A percentile compares a stretch with the other conserved stretches of the same genome.
phyloP scores from a whole-genome alignment of 768 basidiomycete species.

The Podaxis sp. region DNA sequence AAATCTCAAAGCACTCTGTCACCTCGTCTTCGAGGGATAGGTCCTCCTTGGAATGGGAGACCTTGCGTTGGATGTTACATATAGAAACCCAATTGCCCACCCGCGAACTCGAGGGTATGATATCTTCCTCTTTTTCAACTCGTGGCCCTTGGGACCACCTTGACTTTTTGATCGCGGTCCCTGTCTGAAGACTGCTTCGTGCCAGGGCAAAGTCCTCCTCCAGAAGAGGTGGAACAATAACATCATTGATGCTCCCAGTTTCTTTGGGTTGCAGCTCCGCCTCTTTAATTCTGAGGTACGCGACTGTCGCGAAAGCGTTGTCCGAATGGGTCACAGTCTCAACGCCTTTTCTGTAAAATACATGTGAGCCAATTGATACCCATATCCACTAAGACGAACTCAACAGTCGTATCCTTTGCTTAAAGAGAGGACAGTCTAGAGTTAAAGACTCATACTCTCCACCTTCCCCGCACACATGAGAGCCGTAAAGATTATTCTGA shows the following conservation, averaged over 20 bases:
- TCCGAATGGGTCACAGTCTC: slow-evolving; percentile 79
- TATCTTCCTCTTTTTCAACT: neutral
- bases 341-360: slow-evolving; percentile 47
- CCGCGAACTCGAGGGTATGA: slow-evolving; percentile 24
- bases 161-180: neutral
- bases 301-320: slow-evolving; percentile 86
- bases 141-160: neutral
- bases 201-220: slow-evolving; percentile 35
- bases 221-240: slow-evolving; percentile 52
- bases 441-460: slow-evolving; percentile 98
- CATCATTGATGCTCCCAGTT: slow-evolving; percentile 14
- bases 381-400: slow-evolving; percentile 23
- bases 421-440: slow-evolving; percentile 87
- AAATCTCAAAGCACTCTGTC: slow-evolving; percentile 56
- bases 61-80: slow-evolving; percentile 48
- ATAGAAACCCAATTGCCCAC: slow-evolving; percentile 71
- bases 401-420: slow-evolving; percentile 68
- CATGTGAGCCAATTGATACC: slow-evolving; percentile 4
- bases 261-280: slow-evolving; percentile 64
- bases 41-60: slow-evolving; percentile 16
- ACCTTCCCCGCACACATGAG: slow-evolving; percentile 95
- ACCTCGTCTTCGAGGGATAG: slow-evolving; percentile 72
- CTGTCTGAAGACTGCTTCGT: neutral
- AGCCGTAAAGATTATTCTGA: slow-evolving; percentile 80
- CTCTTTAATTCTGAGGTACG: slow-evolving; percentile 78